These are phyloP conservation scores for Lachnellula suecica DNA, from an alignment of 2,329 filamentous ascomycete species.

Conservation along the genomic window DNA sequence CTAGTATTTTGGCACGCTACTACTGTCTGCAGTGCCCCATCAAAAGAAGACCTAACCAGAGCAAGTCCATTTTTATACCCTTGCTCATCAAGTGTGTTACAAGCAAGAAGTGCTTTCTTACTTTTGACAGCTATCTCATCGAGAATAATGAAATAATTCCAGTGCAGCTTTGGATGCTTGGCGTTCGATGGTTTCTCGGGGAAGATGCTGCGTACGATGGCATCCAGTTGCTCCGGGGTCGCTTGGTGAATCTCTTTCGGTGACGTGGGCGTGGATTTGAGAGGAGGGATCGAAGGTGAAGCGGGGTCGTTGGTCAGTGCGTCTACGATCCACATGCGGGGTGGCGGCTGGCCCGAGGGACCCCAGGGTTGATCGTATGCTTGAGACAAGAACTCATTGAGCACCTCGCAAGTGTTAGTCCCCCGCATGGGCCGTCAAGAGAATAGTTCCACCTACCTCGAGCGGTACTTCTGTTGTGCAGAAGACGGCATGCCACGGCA, in stretches of 20 bases:
- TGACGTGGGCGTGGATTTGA: not conserved
- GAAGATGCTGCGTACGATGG: not conserved
- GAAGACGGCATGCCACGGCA: not conserved
- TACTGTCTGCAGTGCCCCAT: not conserved
- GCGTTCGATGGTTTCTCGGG: not conserved
- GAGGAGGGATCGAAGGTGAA: not conserved
- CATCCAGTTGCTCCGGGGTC: not conserved
- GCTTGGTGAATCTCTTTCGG: not conserved
- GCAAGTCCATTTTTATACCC: not conserved
- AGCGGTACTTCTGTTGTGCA: not conserved
- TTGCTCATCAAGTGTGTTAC: not conserved
- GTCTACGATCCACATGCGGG: not conserved
- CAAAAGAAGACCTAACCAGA: not conserved
- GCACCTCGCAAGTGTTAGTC: not conserved
- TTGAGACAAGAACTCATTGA: not conserved
- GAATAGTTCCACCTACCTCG: not conserved
- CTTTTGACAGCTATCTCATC: not conserved
- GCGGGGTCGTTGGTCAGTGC: not conserved
- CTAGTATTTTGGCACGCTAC: not conserved
- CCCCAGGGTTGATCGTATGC: not conserved
- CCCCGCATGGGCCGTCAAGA: not conserved
- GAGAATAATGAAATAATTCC: not conserved
- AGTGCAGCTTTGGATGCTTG: not conserved
- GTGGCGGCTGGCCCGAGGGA: not conserved
- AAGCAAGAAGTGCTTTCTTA: not conserved